Conservation (phyloP, 139 green algal genomes). For the Chlamydomonas sp. region DNA sequence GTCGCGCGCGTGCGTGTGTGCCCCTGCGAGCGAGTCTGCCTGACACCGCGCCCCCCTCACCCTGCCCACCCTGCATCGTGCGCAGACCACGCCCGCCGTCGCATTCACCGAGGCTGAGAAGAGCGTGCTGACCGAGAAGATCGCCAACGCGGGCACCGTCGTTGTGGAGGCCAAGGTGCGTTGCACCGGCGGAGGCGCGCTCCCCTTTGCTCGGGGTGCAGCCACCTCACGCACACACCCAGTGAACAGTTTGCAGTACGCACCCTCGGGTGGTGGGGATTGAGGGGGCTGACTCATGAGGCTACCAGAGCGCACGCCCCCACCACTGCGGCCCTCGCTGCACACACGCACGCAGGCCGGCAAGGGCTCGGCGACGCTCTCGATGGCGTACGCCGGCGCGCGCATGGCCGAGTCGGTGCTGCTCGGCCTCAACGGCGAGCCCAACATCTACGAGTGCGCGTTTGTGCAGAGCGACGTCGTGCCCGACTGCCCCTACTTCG, state of each 20-base stretch:
- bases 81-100: conserved; percentile 70
- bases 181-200: too few species aligned
- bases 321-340: neutral
- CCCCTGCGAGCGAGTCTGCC: neutral
- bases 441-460: conserved; percentile 57
- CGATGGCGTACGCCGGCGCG: conserved; percentile 82
- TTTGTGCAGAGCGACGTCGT: conserved; percentile 58
- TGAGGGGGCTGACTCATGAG: neutral
- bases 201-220: neutral
- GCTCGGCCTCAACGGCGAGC: conserved; percentile 63
- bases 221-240: neutral
- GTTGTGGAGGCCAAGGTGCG: conserved; percentile 89
- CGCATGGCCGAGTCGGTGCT: conserved; percentile 74
- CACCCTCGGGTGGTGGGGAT: too few species aligned
- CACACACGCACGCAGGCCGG: conserved; percentile 1
- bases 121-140: conserved; percentile 70
- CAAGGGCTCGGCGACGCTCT: conserved; percentile 76
- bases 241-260: neutral
- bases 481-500: conserved; percentile 20
- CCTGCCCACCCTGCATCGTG: conserved; percentile 1
- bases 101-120: conserved; percentile 77
- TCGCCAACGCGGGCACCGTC: conserved; percentile 82
- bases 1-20: too few species aligned
- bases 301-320: neutral
- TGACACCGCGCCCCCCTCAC: neutral